Evolutionary conservation across 352 stramenopile species (phyloP), one percentile per base, ranked within the genome.

Genomic region (Phytophthora megakarya): DNA sequence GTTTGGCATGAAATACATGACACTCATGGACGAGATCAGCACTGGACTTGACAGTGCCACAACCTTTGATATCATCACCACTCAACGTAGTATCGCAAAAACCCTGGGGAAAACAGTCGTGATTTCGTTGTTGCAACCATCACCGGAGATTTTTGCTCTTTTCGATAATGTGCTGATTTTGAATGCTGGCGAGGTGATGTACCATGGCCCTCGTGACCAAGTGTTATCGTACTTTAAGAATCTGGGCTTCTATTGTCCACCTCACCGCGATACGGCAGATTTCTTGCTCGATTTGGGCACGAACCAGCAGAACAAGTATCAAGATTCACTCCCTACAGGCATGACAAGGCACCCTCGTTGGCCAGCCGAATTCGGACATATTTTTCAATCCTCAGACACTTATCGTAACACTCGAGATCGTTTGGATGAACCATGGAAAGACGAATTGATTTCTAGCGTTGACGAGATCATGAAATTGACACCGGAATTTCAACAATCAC

Each of bases 21-120:
- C 89, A 11, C 55, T 97, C 19, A 81, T 97, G 65, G 92, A 98
- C 66, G 73, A 88, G 51, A 84, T 88, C 61, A 83, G 73, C 35
- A 88, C 78, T 19, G 80, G 80, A 6, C 66, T 89, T 0, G 80
- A 88, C 62, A 81, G 67, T 25, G 78, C 80, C 3, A 65, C 79
- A 5, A 88, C 79, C 3, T 87, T 59, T 42, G 80, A 89, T 38
- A 90, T 88, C 50, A 79, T 86, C 59, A 77, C 61, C 38, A 75
- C 67, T 3, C 70, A 89, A 38, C 72, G 70, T 0, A 73, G 59
- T 16, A 75, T 89, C 8, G 79, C 81, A 21, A 71, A 86, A 54
- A 75, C 22, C 11, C 37, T 90, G 7, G 64, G 69, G 12, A 78
- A 80, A 47, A 87, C 79, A 0, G 49, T 80, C 10, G 79, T 89